These are phyloP conservation scores for Lactarius vividus DNA, from an alignment of 768 basidiomycete genomes.

Conservation along the genomic window DNA sequence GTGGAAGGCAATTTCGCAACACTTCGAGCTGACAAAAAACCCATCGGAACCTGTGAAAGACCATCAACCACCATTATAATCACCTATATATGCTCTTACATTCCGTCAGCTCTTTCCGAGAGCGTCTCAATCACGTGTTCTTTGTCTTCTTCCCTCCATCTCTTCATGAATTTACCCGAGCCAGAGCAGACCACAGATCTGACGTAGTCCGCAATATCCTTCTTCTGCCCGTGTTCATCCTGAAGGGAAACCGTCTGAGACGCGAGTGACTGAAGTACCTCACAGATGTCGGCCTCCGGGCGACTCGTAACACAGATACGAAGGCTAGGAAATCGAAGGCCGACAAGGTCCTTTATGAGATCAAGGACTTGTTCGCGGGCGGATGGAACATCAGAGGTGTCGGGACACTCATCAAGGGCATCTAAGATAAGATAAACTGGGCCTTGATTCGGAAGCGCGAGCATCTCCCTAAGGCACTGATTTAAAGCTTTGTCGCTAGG, in stretches of 20 bases:
- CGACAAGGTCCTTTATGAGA: not conserved
- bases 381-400: not conserved
- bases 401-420: not conserved
- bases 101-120: not conserved
- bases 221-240: not conserved
- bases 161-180: not conserved
- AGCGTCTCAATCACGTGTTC: not conserved
- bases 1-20: not conserved
- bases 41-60: not conserved
- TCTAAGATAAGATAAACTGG: not conserved
- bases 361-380: not conserved
- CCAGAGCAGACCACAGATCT: not conserved
- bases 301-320: not conserved
- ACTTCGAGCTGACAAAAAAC: not conserved
- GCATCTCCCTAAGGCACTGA: not conserved
- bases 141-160: not conserved
- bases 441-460: not conserved
- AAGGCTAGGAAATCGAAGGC: not conserved
- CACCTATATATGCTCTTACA: not conserved
- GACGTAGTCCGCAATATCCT: not conserved
- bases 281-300: not conserved
- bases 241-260: not conserved
- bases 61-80: not conserved
- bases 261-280: not conserved
- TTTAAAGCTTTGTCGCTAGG: not conserved